Evolutionary conservation across 176 grass and related monocot species (phyloP).

Genomic region (Oryza glaberrima): DNA sequence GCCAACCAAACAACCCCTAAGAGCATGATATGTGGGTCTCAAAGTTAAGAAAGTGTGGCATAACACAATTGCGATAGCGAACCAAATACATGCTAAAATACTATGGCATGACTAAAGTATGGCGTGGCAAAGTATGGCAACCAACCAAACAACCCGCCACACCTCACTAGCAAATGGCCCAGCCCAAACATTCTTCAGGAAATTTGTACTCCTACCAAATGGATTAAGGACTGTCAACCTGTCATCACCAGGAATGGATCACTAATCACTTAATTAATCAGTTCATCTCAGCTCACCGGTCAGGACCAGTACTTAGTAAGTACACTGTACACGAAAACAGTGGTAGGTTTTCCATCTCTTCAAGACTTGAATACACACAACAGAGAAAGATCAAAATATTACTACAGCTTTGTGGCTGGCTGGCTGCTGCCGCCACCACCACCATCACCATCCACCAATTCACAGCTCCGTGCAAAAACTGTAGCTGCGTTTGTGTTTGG

Average conservation of each 20-base stretch:
- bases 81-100: too few relatives aligned
- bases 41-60: too few relatives aligned
- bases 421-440: not conserved
- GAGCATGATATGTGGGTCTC: too few relatives aligned
- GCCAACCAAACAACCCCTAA: too few relatives aligned
- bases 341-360: slow-evolving; percentile 3
- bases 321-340: not conserved
- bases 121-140: too few relatives aligned
- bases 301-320: not conserved
- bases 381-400: not conserved
- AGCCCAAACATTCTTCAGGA: not conserved
- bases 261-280: not conserved
- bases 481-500: not conserved
- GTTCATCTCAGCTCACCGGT: not conserved
- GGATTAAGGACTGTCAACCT: not conserved
- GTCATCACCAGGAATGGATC: not conserved
- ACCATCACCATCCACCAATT: too few relatives aligned
- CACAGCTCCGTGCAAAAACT: not conserved
- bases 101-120: too few relatives aligned
- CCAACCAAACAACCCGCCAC: not conserved
- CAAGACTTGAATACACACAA: not conserved
- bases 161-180: not conserved
- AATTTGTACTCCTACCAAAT: not conserved
- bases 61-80: too few relatives aligned
- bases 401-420: not conserved